phyloP scores from a whole-genome alignment of 352 stramenopile genomes.

The Globisporangium iwayamae region DNA sequence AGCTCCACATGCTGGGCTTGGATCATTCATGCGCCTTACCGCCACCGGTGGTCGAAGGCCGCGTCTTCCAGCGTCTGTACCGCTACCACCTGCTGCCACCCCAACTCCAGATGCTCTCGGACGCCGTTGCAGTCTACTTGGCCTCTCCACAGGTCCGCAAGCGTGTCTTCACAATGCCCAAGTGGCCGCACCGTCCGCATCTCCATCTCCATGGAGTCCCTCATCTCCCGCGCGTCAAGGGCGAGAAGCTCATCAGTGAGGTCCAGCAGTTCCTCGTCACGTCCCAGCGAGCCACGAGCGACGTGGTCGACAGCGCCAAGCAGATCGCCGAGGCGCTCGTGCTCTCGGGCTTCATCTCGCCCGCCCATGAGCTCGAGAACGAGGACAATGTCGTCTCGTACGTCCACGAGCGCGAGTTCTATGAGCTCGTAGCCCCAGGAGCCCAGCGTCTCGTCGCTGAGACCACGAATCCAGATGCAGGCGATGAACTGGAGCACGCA shows the following conservation, averaged over 20 bases:
- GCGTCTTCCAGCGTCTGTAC: slow-evolving; percentile 29
- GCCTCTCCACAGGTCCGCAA: slow-evolving; percentile 6
- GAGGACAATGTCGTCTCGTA: slow-evolving; percentile 18
- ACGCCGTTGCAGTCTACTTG: slow-evolving; percentile 16
- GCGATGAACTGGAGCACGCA: neutral
- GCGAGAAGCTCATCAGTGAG: slow-evolving; percentile 32
- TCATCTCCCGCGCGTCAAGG: slow-evolving; percentile 31
- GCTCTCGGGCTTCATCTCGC: slow-evolving; percentile 32
- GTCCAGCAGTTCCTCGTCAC: slow-evolving; percentile 22
- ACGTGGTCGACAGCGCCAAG: slow-evolving; percentile 20
- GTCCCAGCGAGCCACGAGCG: slow-evolving; percentile 21
- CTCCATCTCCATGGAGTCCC: neutral
- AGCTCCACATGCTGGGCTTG: slow-evolving; percentile 12
- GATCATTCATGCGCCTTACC: neutral
- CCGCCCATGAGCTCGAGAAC: slow-evolving; percentile 19
- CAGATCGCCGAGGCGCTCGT: slow-evolving; percentile 28
- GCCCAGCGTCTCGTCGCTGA: slow-evolving; percentile 9
- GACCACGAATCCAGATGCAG: neutral
- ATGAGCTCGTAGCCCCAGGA: slow-evolving; percentile 50
- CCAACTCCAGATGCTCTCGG: slow-evolving; percentile 14
- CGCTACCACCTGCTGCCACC: slow-evolving; percentile 18
- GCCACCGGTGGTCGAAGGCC: slow-evolving; percentile 20
- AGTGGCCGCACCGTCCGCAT: slow-evolving; percentile 7
- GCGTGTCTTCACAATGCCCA: slow-evolving; percentile 17
- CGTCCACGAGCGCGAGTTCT: slow-evolving; percentile 30